phyloP scores from a whole-genome alignment of 768 basidiomycete genomes.

The Lactarius tabidus region DNA sequence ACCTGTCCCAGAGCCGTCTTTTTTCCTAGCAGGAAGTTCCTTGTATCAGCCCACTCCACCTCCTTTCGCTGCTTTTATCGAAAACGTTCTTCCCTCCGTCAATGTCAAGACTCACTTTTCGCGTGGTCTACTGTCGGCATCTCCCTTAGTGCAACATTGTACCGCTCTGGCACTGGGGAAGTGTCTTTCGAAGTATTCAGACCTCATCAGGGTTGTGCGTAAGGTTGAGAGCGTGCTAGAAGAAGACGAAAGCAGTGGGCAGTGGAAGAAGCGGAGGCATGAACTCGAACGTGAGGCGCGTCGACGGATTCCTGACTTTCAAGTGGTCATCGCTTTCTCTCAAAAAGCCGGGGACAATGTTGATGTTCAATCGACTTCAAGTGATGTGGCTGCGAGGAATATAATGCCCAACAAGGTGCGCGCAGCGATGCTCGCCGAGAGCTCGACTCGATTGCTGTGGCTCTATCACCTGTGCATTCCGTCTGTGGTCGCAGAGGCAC shows the following conservation, averaged over 20 bases:
- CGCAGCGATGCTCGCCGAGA: conserved; percentile 67
- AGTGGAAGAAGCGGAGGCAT: conserved; percentile 61
- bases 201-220: conserved; percentile 48
- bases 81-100: conserved; percentile 73
- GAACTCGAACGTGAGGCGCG: conserved; percentile 78
- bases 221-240: conserved; percentile 51
- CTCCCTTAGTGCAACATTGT: conserved; percentile 79
- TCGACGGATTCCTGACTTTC: conserved; percentile 78
- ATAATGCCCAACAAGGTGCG: conserved; percentile 36
- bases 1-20: conserved; percentile 60
- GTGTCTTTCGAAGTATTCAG: conserved; percentile 66
- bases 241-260: conserved; percentile 58
- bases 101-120: conserved; percentile 71
- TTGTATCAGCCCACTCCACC: conserved; percentile 73
- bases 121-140: conserved; percentile 71
- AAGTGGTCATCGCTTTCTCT: conserved; percentile 79
- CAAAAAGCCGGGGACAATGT: conserved; percentile 36
- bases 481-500: conserved; percentile 65
- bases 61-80: conserved; percentile 61
- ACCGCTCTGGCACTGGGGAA: conserved; percentile 74
- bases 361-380: neutral
- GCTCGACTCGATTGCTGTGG: conserved; percentile 75
- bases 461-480: conserved; percentile 81
- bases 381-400: neutral
- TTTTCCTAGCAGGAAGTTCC: conserved; percentile 45